Evolutionary conservation across 192 early-diverging fungal genomes (phyloP).

Genomic region (Backusella westeae): DNA sequence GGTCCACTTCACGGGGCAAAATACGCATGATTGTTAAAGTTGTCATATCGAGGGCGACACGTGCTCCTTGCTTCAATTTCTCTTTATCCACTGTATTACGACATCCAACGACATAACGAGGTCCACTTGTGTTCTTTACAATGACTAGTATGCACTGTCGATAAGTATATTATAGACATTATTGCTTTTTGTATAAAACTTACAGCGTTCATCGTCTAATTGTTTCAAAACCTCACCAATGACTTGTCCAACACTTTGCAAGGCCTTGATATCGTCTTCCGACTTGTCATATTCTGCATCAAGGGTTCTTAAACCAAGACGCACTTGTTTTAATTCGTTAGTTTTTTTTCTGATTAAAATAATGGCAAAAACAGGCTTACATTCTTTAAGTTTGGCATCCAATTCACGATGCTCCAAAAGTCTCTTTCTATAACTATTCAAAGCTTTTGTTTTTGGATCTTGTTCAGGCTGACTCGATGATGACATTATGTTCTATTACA

Average conservation of each 20-base stretch:
- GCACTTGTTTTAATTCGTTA: slow-evolving; percentile 42
- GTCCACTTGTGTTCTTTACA: slow-evolving; percentile 95
- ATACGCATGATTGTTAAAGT: slow-evolving; percentile 99
- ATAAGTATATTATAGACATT: too few relatives aligned
- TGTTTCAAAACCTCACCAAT: slow-evolving; percentile 98
- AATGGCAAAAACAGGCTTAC: slow-evolving; percentile 42
- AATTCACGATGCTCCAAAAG: slow-evolving; percentile 93
- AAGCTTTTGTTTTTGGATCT: slow-evolving; percentile 77
- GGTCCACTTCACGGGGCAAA: slow-evolving; percentile 97
- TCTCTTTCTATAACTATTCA: slow-evolving; percentile 82
- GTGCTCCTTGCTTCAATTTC: slow-evolving; percentile 93
- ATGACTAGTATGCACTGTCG: slow-evolving; percentile 60
- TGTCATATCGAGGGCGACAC: slow-evolving; percentile 99
- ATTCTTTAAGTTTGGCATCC: slow-evolving; percentile 94
- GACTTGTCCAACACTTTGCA: slow-evolving; percentile 99
- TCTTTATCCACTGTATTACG: slow-evolving; percentile 92
- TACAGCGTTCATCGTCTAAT: slow-evolving; percentile 94
- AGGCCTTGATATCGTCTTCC: slow-evolving; percentile 96
- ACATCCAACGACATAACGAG: slow-evolving; percentile 98
- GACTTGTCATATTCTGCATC: slow-evolving; percentile 94
- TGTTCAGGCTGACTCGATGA: slow-evolving; percentile 28
- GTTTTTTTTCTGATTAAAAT: neutral
- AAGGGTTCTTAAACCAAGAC: slow-evolving; percentile 78
- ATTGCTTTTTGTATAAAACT: slow-evolving; percentile 18
- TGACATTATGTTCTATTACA: slow-evolving; percentile 13